Evolutionary conservation across 768 basidiomycete genomes (phyloP), one percentile per base, ranked within the genome.

Genomic region (Leccinum ochraceum): DNA sequence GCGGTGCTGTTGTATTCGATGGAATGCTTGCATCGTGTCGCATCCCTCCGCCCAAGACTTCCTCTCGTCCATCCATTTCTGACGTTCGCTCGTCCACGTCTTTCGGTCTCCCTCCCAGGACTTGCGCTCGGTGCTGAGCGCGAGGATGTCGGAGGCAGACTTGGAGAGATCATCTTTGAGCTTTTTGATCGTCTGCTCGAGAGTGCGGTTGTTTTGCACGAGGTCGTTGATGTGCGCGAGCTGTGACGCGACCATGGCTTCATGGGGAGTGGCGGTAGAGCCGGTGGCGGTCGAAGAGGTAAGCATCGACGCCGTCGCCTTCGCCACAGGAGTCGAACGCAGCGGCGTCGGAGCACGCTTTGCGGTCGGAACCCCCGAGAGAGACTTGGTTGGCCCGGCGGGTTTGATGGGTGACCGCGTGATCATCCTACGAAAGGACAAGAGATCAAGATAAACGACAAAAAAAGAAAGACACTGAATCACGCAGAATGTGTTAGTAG

Each of bases 141-240:
- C 73, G 9, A 77, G 74, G 22, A 62, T 32, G 20, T 73, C 66
- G 16, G 65, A 46, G 9, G 56, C 42, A 20, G 64, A 68, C 51
- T 78, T 80, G 52, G 76, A 71, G 32, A 86, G 66, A 46, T 85
- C 81, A 24, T 81, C 80, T 16, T 74, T 68, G 37, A 90, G 80
- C 49, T 81, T 83, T 65, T 81, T 81, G 71, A 81, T 80, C 4
- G 80, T 81, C 61, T 86, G 81, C 59, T 89, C 87, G 56, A 89
- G 80, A 0, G 81, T 82, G 26, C 84, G 84, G 67, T 83, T 88
- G 62, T 85, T 80, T 63, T 87, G 83, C 3, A 90, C 87, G 56
- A 92, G 83, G 48, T 92, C 88, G 53, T 87, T 81, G 54, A 92
- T 89, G 69, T 91, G 89, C 3, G 79, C 74, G 60, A 85, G 85